Evolutionary conservation across 768 basidiomycete species (phyloP), one percentile per base, ranked within the genome.

Genomic region (Macrolepiota fuliginosa): DNA sequence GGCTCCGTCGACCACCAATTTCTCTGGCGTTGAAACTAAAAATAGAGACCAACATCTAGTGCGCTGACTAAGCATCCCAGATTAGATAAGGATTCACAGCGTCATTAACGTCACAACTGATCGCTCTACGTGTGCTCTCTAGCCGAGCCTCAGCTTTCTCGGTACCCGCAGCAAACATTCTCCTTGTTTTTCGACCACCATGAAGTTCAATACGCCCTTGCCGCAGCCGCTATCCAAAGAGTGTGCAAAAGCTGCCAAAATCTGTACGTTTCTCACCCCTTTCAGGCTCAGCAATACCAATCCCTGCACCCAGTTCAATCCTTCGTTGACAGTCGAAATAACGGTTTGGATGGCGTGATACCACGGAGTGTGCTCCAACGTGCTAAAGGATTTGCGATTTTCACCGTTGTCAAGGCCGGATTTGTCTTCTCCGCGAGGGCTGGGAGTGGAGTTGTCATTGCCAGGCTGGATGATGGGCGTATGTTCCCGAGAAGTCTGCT

Each of bases 381-480:
- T 62, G 82, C 83, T 4, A 81, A 77, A 69, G 83, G 95, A 4
- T 96, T 96, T 69, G 94, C 92, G n/a, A 92, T 94, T 51, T 94
- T 94, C 72, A 92, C 90, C 4, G 83, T 95, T 55, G 82, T 93
- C 75, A 95, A 94, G 68, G 95, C 88, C 24, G 86, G 82, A 0
- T 81, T 83, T 55, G 70, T 83, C 3, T 86, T 94, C 74, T 92
- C 90, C 46, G 92, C 91, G 2, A 79, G 92, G 65, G 94, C 87
- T 37, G 92, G 94, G 24, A 88, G 87, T 49, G 95, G 95, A 6
- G 75, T 98, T 19, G 95, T 96, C 37, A 95, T 98, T 55, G 94
- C 94, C 24, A 88, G 80, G 66, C 77, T 94, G 17, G 79, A 85
- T 4, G 84, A 96, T 72, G 95, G 94, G 67, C 78, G 92, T 94